A percentile compares a stretch with the other conserved stretches of the same genome.
Evolutionary conservation across 2,329 filamentous ascomycete species (phyloP).

Genomic region (Alternaria ethzedia): DNA sequence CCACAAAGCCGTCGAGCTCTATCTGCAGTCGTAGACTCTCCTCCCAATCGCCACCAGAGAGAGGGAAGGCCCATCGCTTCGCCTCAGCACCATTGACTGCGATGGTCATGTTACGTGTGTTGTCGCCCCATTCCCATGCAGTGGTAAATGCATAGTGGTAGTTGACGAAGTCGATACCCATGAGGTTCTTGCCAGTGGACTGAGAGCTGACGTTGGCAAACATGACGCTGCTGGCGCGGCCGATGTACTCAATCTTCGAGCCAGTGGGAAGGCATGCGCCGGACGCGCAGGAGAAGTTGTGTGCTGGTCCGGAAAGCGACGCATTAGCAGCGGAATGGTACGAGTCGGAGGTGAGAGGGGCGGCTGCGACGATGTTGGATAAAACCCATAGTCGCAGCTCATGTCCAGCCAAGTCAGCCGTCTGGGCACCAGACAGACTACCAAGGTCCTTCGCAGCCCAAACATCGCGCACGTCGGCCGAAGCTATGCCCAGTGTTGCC

Average conservation of each 20-base stretch:
- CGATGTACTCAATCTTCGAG: constrained; percentile 44
- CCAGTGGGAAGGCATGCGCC: constrained; percentile 38
- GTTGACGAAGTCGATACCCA: constrained; percentile 51
- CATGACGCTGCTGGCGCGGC: constrained; percentile 28
- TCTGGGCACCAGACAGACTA: constrained; percentile 18
- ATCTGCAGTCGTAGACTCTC: constrained; percentile 34
- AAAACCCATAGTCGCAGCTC: constrained; percentile 44
- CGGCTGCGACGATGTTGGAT: constrained; percentile 34
- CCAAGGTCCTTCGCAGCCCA: constrained; percentile 41
- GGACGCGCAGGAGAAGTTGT: constrained; percentile 27
- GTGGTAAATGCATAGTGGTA: constrained; percentile 49
- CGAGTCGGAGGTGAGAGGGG: constrained; percentile 16
- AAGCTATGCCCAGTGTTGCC: constrained; percentile 36
- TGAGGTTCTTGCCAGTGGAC: constrained; percentile 35
- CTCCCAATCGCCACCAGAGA: constrained; percentile 51
- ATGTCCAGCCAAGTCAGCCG: constrained; percentile 28
- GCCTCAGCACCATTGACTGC: constrained; percentile 47
- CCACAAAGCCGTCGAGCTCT: constrained; percentile 35
- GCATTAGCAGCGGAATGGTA: constrained; percentile 45
- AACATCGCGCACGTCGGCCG: constrained; percentile 46
- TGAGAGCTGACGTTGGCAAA: constrained; percentile 36
- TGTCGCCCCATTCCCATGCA: constrained; percentile 41
- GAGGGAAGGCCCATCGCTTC: constrained; percentile 47
- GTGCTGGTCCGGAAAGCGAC: constrained; percentile 39
- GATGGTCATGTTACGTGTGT: constrained; percentile 47